Base-by-base conservation (phyloP, 768 basidiomycete species). In the Tulasnella sp. region DNA sequence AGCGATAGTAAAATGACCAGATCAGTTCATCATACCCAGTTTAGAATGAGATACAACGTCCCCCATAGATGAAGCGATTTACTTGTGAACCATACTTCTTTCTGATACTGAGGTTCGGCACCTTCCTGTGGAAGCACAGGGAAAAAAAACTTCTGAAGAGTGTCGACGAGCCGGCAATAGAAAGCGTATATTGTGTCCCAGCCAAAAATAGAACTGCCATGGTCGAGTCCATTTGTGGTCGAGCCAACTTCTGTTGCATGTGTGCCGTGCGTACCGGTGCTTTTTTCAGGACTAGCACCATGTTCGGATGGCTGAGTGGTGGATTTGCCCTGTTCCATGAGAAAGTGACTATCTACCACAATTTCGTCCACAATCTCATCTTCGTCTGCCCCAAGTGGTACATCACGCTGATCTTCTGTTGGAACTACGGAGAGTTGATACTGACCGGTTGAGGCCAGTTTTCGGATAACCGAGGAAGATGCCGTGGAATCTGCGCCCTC, bases 301-400 rank as follows among this genome's bases (percentile, higher is more conserved):
- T 33, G 10, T 24, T 55, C 53, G 2, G 53, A 35, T 1, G 49
- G 40, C 34, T 20, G 53, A 16, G 37, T 54, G 13, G 24, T 25
- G n/a, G 13, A 24, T 6, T 55, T 37, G 20, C 9, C 9, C 9
- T 19, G 39, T 19, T 52, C 37, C n/a, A 29, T 22, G 25, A 25
- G n/a, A 29, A 53, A 55, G n/a, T 37, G 22, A 37, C 37, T 55
- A 24, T 55, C 50, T 20, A 55, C 37, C n/a, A 55, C 53, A 20
- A 54, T 39, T 13, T 43, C 49, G 22, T 55, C 53, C 13, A 55
- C 54, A 28, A 41, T 37, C 15, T 54, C 33, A 10, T 50, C 48
- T 8, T 42, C 48, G 4, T 5, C 15, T 15, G 25, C 29, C 8
- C 22, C 40, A 4, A n/a, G n/a, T n/a, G n/a, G n/a, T n/a, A n/a